Conservation (phyloP, 768 basidiomycete genomes). For the Cytidiella melzeri region DNA sequence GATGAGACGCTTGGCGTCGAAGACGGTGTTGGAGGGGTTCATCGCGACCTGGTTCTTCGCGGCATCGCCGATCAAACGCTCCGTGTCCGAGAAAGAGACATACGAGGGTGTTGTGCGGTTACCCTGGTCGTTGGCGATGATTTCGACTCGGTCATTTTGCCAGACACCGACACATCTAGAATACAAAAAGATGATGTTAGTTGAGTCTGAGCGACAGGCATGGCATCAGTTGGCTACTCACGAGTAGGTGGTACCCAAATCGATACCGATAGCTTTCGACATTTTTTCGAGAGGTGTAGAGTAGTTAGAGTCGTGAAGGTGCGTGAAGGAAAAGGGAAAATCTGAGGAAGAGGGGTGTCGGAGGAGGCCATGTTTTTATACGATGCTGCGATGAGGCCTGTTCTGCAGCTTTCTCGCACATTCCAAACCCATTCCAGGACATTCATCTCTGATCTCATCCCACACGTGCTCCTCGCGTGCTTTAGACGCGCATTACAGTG, state of each 20-base stretch:
- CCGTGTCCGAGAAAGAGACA: slow-evolving; percentile 89
- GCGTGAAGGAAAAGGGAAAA: slow-evolving; percentile 13
- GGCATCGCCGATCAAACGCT: slow-evolving; percentile 98
- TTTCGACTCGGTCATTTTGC: slow-evolving; percentile 99
- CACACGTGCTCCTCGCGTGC: slow-evolving; percentile 2
- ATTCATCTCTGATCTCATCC: slow-evolving; percentile 3
- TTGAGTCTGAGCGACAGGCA: slow-evolving; percentile 4
- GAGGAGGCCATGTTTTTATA: slow-evolving; percentile 9
- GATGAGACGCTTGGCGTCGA: slow-evolving; percentile 97
- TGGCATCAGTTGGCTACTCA: slow-evolving; percentile 33
- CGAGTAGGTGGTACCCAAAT: slow-evolving; percentile 93
- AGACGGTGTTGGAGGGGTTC: slow-evolving; percentile 97
- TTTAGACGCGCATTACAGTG: background rate
- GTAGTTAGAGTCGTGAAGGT: slow-evolving; percentile 15
- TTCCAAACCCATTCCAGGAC: slow-evolving; percentile 17
- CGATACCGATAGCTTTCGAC: slow-evolving; percentile 80
- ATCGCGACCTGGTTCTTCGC: slow-evolving; percentile 98
- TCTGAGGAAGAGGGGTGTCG: background rate
- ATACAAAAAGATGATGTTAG: slow-evolving; percentile 9
- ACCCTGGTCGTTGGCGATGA: slow-evolving; percentile 94
- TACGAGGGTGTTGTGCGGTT: slow-evolving; percentile 96
- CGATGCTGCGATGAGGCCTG: slow-evolving; percentile 7
- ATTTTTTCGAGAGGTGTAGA: background rate
- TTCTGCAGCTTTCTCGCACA: slow-evolving; percentile 25
- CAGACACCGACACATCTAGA: slow-evolving; percentile 96